Evolutionary conservation across 768 basidiomycete species (phyloP).

Genomic region (Suillus spraguei): DNA sequence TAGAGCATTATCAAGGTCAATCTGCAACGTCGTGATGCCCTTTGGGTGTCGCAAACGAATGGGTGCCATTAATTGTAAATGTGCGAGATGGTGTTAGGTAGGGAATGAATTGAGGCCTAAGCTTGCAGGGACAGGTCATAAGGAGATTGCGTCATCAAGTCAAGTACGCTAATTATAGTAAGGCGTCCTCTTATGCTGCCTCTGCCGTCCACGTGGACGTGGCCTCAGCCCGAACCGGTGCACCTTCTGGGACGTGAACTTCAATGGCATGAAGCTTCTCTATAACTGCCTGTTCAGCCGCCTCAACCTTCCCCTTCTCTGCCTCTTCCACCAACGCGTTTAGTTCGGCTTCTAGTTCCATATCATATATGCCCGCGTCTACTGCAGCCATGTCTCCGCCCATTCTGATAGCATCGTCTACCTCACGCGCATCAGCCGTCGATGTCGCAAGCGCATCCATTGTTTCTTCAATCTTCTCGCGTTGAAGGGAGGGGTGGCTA

Average conservation of each 20-base stretch:
- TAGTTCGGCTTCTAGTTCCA: constrained; percentile 68
- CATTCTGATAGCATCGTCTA: constrained; percentile 74
- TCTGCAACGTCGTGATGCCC: constrained; percentile 77
- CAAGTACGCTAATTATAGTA: neutral
- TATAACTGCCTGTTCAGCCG: constrained; percentile 27
- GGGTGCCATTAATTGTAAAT: constrained; percentile 52
- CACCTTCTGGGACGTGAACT: constrained; percentile 15
- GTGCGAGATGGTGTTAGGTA: neutral
- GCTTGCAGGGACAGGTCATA: constrained; percentile 6
- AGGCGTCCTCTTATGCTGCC: neutral
- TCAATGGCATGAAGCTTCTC: constrained; percentile 24
- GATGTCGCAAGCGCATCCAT: constrained; percentile 87
- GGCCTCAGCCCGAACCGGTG: constrained; percentile 3
- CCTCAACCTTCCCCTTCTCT: constrained; percentile 41
- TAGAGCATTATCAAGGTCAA: constrained; percentile 62
- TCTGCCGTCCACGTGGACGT: neutral
- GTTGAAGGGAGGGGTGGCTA: constrained; percentile 76
- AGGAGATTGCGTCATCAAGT: constrained; percentile 10
- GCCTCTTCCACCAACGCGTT: constrained; percentile 52
- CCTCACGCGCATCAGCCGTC: constrained; percentile 78
- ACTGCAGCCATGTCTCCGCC: constrained; percentile 64
- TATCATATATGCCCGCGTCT: constrained; percentile 48
- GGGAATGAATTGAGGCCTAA: constrained; percentile 10
- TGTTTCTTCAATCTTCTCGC: constrained; percentile 80
- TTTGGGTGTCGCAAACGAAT: constrained; percentile 84